Evolutionary conservation across 106 monocot genomes (phyloP).

Genomic region (Dioscorea zingiberensis): DNA sequence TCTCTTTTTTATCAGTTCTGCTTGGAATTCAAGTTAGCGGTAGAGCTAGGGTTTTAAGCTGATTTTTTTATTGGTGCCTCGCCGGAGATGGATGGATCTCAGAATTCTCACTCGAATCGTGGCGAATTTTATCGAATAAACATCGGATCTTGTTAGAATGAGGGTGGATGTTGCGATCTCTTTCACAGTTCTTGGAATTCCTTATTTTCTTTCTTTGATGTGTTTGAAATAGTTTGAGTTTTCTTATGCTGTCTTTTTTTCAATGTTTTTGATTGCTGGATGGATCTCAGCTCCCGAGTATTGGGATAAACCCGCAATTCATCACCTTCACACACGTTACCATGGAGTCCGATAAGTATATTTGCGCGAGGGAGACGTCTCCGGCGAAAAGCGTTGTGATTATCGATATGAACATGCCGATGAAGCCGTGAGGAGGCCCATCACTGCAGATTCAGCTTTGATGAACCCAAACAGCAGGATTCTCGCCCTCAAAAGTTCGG

Average conservation of each 20-base stretch:
- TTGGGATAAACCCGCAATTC: conserved; percentile 86
- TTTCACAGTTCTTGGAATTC: background rate
- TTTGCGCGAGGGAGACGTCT: conserved; percentile 91
- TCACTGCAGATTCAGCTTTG: conserved; percentile 91
- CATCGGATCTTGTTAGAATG: background rate
- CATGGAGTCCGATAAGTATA: conserved; percentile 96
- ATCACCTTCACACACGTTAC: conserved; percentile 94
- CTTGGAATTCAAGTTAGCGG: background rate
- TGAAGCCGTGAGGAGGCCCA: conserved; percentile 83
- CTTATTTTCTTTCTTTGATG: background rate
- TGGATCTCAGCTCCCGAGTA: conserved; percentile 55
- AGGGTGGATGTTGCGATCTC: background rate
- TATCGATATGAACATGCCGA: conserved; percentile 85
- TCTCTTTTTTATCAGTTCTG: background rate
- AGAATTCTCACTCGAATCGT: background rate
- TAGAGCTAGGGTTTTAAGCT: conserved; percentile 7
- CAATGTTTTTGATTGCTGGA: background rate
- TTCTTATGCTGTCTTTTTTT: no score
- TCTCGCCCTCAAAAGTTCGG: conserved; percentile 89
- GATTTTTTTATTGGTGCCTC: background rate
- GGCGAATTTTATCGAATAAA: background rate
- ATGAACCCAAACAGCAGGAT: conserved; percentile 94
- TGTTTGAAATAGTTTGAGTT: no score
- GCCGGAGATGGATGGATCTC: background rate
- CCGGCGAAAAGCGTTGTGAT: conserved; percentile 96